Evolutionary conservation across 352 stramenopile genomes (phyloP).

Genomic region (Phytophthora podocarpi): DNA sequence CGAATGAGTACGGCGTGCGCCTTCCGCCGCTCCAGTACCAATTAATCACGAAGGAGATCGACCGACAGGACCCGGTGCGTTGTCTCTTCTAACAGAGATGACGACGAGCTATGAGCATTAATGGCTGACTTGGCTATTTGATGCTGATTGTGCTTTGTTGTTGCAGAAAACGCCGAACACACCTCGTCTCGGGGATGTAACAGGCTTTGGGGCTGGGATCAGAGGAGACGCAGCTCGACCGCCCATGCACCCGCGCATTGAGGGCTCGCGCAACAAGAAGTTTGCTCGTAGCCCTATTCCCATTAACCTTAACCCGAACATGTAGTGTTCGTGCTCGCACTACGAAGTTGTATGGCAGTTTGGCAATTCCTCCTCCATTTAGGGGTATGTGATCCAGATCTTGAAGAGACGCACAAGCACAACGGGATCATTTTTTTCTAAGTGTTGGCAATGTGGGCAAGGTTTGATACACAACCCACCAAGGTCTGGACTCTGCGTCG

Average conservation of each 20-base stretch:
- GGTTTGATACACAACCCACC: neutral
- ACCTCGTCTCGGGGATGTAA: conserved; percentile 19
- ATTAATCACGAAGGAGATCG: conserved; percentile 73
- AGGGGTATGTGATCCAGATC: too few relatives aligned
- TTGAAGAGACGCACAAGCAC: conserved; percentile 10
- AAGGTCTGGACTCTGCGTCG: conserved; percentile 1
- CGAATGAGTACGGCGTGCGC: conserved; percentile 83
- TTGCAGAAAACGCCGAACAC: conserved; percentile 41
- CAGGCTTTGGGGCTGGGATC: conserved; percentile 21
- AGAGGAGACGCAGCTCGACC: conserved; percentile 31
- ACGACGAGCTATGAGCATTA: neutral
- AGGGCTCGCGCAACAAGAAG: conserved; percentile 81
- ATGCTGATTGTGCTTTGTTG: too few relatives aligned
- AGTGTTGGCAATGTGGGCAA: conserved; percentile 10
- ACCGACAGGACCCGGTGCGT: conserved; percentile 60
- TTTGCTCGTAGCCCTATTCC: conserved; percentile 66
- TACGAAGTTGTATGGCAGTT: neutral
- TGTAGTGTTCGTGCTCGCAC: conserved; percentile 8
- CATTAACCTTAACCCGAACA: conserved; percentile 57
- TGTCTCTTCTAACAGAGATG: neutral
- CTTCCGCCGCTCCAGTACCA: conserved; percentile 75
- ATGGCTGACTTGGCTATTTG: neutral
- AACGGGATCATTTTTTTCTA: too few relatives aligned
- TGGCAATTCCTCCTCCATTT: neutral
- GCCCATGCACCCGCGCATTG: conserved; percentile 48